These are phyloP conservation scores for Tricladium varicosporioides DNA, from an alignment of 2,329 filamentous ascomycete species.

Conservation along the genomic window DNA sequence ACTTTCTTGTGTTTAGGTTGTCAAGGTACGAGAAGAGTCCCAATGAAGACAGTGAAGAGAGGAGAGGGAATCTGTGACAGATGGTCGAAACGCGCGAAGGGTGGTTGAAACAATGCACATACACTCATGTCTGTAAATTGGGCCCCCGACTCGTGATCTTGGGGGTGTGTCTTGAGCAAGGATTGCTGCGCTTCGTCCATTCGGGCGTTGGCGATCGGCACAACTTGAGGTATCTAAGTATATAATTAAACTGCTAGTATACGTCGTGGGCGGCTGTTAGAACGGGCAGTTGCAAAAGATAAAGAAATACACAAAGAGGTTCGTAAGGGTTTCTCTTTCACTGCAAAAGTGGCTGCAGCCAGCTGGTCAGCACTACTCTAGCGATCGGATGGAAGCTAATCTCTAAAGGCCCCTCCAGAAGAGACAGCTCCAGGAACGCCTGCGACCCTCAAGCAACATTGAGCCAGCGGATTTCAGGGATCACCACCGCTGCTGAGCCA, in stretches of 20 bases:
- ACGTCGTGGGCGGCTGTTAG: too few relatives aligned
- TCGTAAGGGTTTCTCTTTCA: too few relatives aligned
- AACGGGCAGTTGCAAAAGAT: too few relatives aligned
- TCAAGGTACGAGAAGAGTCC: conserved; percentile 2
- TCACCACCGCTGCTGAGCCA: not conserved
- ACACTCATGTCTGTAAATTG: conserved; percentile 29
- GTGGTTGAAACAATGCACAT: conserved; percentile 28
- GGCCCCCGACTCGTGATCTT: conserved; percentile 13
- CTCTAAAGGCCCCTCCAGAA: too few relatives aligned
- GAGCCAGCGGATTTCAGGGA: not conserved
- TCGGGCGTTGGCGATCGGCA: not conserved
- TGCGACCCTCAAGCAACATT: not conserved
- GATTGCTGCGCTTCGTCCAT: conserved; percentile 3
- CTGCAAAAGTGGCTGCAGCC: too few relatives aligned
- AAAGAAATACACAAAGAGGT: too few relatives aligned
- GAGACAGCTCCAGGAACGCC: too few relatives aligned
- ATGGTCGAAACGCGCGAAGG: conserved; percentile 6
- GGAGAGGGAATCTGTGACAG: conserved; percentile 4
- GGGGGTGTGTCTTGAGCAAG: conserved; percentile 11
- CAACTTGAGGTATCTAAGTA: not conserved
- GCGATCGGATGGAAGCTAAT: too few relatives aligned
- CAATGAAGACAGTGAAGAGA: conserved; percentile 4
- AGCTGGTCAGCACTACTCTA: too few relatives aligned
- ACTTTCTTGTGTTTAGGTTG: conserved; percentile 11
- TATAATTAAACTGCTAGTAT: too few relatives aligned